Base-by-base conservation (phyloP, 2,329 filamentous ascomycete species). In the Colletotrichum liaoningense region DNA sequence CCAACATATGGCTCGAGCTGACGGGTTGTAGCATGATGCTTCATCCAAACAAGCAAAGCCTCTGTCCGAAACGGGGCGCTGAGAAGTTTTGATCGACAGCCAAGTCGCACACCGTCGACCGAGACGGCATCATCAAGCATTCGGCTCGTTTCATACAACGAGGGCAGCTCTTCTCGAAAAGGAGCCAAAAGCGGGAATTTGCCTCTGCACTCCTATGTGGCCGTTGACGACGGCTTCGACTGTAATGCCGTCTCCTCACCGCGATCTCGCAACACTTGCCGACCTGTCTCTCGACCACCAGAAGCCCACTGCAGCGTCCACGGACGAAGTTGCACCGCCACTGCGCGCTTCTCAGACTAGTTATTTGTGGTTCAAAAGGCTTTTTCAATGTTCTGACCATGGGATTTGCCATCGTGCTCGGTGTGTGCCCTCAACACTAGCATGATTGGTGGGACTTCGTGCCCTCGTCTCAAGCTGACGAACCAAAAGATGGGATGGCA, bases 381-480 rank as follows among this genome's bases (percentile, higher is more conserved):
- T 69, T n/a, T 64, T 59, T 56, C n/a, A 63, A 28, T 59, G 24
- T 26, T 54, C 33, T 9, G 26, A 69, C 33, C 35, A 64, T 35
- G 19, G 46, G 42, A 57, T 60, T 73, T 35, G 67, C 59, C 33
- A 22, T 55, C 55, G 14, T 46, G 2, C 19, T 59, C 42, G 7
- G n/a, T 38, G 33, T 30, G 66, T 65, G 46, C n/a, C 55, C 30
- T 70, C 46, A 38, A 55, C 16, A 49, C 33, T 24, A 55, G 33
- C 30, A 19, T 65, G 42, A 73, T 73, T 73, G 59, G 70, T 70
- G 66, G 60, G 67, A 56, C 59, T 64, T 24, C 33, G 30, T 56
- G 42, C 35, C 26, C 38, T 69, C 49, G 9, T 22, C 35, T 52
- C n/a, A n/a, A 33, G 54, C 59, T 70, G 70, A 26, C 70, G 55